Base-by-base conservation (phyloP, 2,329 filamentous ascomycete genomes). In the Penicillium capsulatum region DNA sequence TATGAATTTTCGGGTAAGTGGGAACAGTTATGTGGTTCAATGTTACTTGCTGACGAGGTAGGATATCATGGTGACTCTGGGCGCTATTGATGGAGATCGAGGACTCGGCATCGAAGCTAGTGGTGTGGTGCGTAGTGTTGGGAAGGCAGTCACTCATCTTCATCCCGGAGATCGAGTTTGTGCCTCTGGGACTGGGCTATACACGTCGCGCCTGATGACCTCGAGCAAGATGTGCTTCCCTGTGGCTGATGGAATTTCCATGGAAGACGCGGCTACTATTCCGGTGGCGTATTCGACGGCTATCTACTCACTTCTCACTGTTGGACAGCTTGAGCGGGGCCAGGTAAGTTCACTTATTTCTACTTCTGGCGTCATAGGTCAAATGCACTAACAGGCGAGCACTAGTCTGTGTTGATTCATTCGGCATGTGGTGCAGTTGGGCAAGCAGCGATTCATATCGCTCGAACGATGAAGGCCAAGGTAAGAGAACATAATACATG, bases 51-150 rank as follows among this genome's bases (percentile, higher is more conserved):
- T n/a, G n/a, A n/a, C n/a, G n/a, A n/a, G 1, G 11, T 17, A 54
- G 49, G 51, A 67, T 42, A 47, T 65, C 14, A 56, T 62, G 46
- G 50, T 59, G 4, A 47, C 58, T 2, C 55, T 63, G 51, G 65
- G 66, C 2, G 48, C 63, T 16, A 14, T 63, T 3, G 44, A 43
- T 4, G 42, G 45, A 10, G 34, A 35, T 3, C 44, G 49, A n/a
- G 39, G 49, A 8, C 31, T 64, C n/a, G 62, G 61, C 2, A 27
- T 59, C 2, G 63, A 66, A 40, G 60, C 47, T 11, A 42, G 36
- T 34, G 63, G 62, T 14, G 36, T 63, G 13, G 51, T 66, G 9
- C 47, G 40, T 19, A 30, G 40, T n/a, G 41, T 59, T 10, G 63
- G 61, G 1, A 38, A 37, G 9, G 42, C 36, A 7, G 56, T 63